phyloP scores from a whole-genome alignment of 805 yeast genomes.

The Millerago galiae region DNA sequence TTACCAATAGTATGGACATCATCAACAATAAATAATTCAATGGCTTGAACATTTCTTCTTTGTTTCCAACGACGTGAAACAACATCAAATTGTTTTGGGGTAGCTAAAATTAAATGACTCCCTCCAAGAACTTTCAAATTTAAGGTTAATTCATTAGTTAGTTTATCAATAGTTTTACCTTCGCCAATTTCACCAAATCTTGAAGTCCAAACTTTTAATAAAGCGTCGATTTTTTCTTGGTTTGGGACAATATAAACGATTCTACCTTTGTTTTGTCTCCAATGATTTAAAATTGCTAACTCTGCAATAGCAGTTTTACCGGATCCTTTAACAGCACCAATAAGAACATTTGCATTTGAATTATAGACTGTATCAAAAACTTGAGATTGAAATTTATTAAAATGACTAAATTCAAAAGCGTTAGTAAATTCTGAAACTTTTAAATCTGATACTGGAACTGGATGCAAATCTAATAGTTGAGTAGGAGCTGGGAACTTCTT shows the following conservation, averaged over 20 bases:
- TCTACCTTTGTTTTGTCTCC: constrained; percentile 66
- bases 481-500: constrained; percentile 59
- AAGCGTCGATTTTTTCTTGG: constrained; percentile 46
- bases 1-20: constrained; percentile 63
- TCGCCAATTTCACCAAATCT: constrained; percentile 43
- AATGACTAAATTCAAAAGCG: constrained; percentile 40
- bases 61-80: constrained; percentile 80
- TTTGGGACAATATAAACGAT: constrained; percentile 66
- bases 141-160: constrained; percentile 43
- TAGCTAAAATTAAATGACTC: constrained; percentile 65
- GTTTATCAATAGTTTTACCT: constrained; percentile 49
- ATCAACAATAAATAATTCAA: constrained; percentile 67
- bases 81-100: constrained; percentile 73
- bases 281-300: constrained; percentile 62
- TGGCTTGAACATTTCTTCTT: constrained; percentile 58
- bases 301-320: constrained; percentile 74
- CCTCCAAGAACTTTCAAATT: constrained; percentile 53
- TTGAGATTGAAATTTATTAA: constrained; percentile 74
- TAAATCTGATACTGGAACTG: constrained; percentile 43
- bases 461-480: constrained; percentile 44
- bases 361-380: constrained; percentile 54
- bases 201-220: constrained; percentile 46
- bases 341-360: constrained; percentile 50
- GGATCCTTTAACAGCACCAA: constrained; percentile 70
- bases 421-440: constrained; percentile 40